A percentile compares a stretch with the other conserved stretches of the same genome.
Conservation (phyloP, 176 grass and related monocot genomes). For the Secale cereale region DNA sequence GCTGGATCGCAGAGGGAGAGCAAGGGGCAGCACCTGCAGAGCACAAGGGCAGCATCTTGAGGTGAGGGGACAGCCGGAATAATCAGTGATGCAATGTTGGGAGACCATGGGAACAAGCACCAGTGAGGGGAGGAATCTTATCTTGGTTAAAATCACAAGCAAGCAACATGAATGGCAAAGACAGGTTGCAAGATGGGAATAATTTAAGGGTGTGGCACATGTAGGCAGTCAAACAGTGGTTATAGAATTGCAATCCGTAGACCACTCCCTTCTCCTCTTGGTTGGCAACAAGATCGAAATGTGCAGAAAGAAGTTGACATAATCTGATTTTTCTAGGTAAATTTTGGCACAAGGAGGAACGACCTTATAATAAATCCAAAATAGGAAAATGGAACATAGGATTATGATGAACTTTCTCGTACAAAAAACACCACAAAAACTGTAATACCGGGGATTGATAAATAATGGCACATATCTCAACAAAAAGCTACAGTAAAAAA, state of each 20-base stretch:
- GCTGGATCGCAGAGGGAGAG: conserved; percentile 38
- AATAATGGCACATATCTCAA: background rate
- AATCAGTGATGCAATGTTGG: conserved; percentile 64
- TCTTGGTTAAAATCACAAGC: conserved; percentile 43
- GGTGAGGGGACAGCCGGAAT: conserved; percentile 72
- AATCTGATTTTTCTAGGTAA: background rate
- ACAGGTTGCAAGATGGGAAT: conserved; percentile 11
- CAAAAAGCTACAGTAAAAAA: background rate
- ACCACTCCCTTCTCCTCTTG: background rate
- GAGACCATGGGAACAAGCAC: conserved; percentile 77
- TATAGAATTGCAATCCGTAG: conserved; percentile 42
- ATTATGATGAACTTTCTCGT: background rate
- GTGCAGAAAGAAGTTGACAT: conserved; percentile 7
- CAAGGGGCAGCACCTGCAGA: conserved; percentile 42
- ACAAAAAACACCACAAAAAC: background rate
- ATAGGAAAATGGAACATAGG: background rate
- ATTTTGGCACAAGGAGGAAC: background rate
- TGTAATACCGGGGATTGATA: background rate
- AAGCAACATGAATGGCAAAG: conserved; percentile 43
- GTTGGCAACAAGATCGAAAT: conserved; percentile 21
- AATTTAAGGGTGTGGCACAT: conserved; percentile 38
- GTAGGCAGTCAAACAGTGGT: conserved; percentile 41
- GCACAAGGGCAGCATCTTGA: conserved; percentile 74
- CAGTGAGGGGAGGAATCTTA: conserved; percentile 65
- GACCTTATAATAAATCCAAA: background rate